These are phyloP conservation scores for Glaciozyma antarctica DNA, from an alignment of 768 basidiomycete genomes.

Conservation along the genomic window DNA sequence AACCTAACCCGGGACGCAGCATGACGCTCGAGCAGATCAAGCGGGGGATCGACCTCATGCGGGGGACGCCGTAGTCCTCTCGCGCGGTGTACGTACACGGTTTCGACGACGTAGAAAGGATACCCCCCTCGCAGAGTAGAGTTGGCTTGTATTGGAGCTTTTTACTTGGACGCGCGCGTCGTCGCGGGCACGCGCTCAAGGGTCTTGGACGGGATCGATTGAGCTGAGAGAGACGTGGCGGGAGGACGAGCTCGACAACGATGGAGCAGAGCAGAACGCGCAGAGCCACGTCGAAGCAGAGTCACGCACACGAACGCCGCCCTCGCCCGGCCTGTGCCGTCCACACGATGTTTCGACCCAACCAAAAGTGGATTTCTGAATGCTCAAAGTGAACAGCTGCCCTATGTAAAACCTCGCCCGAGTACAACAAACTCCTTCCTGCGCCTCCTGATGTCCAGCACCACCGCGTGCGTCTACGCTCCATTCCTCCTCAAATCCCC, in stretches of 20 bases:
- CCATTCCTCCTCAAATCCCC: slow-evolving; percentile 17
- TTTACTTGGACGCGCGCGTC: neutral
- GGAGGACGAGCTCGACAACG: neutral
- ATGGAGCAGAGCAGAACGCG: neutral
- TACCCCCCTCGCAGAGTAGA: neutral
- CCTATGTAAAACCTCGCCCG: no score
- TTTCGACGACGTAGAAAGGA: neutral
- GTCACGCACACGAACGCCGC: neutral
- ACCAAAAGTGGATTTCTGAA: no score
- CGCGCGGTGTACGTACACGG: no score
- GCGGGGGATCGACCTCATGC: slow-evolving; percentile 16
- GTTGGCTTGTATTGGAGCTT: neutral
- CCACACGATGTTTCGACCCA: neutral
- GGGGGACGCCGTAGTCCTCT: neutral
- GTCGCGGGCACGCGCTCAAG: no score
- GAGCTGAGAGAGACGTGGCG: neutral
- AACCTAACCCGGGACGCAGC: neutral
- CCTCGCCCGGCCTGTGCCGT: no score
- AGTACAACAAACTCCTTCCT: neutral
- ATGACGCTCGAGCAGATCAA: slow-evolving; percentile 27
- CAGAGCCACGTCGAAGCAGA: neutral
- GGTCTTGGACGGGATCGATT: neutral
- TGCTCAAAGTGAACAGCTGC: no score
- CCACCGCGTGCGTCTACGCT: neutral
- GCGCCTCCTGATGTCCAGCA: no score